Percentiles rank a stretch among this genome's conserved stretches.
Evolutionary conservation across 2,329 filamentous ascomycete species (phyloP).

Genomic region (Hymenoscyphus albidus): DNA sequence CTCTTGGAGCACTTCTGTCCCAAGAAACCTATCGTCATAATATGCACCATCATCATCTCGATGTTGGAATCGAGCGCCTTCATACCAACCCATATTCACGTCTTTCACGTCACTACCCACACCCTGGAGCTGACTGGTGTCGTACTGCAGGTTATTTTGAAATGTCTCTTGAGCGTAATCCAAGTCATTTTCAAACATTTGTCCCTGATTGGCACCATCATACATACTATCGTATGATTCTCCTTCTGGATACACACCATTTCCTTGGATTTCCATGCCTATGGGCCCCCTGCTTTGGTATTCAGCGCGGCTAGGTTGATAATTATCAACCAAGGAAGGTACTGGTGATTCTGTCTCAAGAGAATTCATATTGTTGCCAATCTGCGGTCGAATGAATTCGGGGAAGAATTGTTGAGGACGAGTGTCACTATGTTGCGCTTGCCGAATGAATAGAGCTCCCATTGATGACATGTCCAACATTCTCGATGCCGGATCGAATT

Average conservation of each 20-base stretch:
- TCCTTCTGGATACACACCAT: background rate
- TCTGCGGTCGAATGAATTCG: background rate
- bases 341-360: background rate
- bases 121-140: background rate
- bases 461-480: background rate
- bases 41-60: background rate
- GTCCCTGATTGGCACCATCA: background rate
- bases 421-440: slow-evolving; percentile 9
- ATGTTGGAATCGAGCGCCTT: background rate
- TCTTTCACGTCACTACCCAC: background rate
- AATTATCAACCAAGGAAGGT: background rate
- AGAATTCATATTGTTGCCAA: background rate
- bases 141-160: background rate
- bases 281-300: background rate
- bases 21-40: background rate
- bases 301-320: background rate
- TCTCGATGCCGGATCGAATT: background rate
- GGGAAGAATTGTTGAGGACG: background rate
- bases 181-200: background rate
- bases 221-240: background rate
- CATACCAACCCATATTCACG: background rate
- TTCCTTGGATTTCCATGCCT: background rate
- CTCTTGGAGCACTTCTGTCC: background rate
- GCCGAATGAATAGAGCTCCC: slow-evolving; percentile 12
- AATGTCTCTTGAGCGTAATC: background rate